Conservation (phyloP, 2,329 filamentous ascomycete species). For the Phaeosphaeria sp. region DNA sequence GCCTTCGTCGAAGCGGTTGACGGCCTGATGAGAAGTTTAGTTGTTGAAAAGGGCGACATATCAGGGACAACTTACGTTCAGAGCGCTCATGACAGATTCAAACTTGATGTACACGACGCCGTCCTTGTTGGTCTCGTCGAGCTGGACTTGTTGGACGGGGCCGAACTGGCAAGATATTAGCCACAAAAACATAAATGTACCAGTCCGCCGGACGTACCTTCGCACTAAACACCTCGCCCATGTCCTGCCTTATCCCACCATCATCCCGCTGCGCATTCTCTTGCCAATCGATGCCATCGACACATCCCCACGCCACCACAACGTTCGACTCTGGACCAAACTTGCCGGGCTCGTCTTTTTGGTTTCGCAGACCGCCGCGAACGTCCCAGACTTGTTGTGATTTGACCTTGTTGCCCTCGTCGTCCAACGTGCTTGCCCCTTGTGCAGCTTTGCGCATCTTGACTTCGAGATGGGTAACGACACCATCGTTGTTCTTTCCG, state of each 20-base stretch:
- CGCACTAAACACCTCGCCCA: conserved; percentile 89
- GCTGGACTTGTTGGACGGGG: conserved; percentile 78
- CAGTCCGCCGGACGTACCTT: conserved; percentile 61
- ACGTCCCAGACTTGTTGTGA: conserved; percentile 68
- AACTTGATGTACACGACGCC: conserved; percentile 90
- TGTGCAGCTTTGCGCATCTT: conserved; percentile 32
- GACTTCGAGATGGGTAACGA: conserved; percentile 82
- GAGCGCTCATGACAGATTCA: conserved; percentile 80
- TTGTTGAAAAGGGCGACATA: not conserved
- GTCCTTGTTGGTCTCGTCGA: conserved; percentile 65
- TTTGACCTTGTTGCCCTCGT: conserved; percentile 59
- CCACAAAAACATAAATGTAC: not conserved
- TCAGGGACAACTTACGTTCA: conserved; percentile 68
- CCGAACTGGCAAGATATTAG: conserved; percentile 67
- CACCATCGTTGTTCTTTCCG: conserved; percentile 81
- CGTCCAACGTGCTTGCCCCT: conserved; percentile 28
- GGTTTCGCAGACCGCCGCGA: conserved; percentile 70
- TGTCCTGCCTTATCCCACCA: conserved; percentile 82
- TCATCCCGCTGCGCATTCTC: conserved; percentile 71
- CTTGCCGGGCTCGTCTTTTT: conserved; percentile 43
- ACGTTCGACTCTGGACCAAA: conserved; percentile 75
- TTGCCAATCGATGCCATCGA: conserved; percentile 82
- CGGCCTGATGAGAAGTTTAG: conserved; percentile 64
- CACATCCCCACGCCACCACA: conserved; percentile 82
- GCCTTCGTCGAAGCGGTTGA: conserved; percentile 86